Percentiles rank a stretch among this genome's conserved stretches.
Evolutionary conservation across 345 rosid species (phyloP).

Genomic region (Lenwebbia sp.): DNA sequence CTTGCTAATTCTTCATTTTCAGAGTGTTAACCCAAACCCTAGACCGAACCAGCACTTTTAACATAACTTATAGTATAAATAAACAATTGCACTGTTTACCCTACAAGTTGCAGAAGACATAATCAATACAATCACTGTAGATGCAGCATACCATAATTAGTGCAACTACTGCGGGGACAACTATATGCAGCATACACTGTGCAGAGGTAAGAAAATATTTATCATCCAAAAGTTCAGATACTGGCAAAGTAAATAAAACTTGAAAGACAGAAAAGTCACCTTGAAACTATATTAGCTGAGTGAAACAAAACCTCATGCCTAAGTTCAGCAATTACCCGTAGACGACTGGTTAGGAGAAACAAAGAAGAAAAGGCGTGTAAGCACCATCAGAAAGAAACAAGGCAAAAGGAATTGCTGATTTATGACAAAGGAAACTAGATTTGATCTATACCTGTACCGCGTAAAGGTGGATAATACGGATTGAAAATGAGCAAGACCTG

Average conservation of each 20-base stretch:
- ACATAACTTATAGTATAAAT: neutral
- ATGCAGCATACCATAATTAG: neutral
- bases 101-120: neutral
- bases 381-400: neutral
- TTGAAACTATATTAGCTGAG: slow-evolving; percentile 96
- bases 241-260: neutral
- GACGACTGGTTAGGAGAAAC: slow-evolving; percentile 42
- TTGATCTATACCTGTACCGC: slow-evolving; percentile 59
- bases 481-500: slow-evolving; percentile 86
- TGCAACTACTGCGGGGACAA: neutral
- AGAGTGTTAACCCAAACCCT: neutral
- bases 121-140: neutral
- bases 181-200: neutral
- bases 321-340: slow-evolving; percentile 93
- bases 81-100: neutral
- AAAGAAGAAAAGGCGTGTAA: neutral
- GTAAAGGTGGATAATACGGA: slow-evolving; percentile 79
- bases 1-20: neutral
- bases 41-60: neutral
- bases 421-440: neutral
- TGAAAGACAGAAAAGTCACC: slow-evolving; percentile 32
- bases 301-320: slow-evolving; percentile 94
- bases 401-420: neutral
- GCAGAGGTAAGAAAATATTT: neutral
- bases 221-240: neutral